These are phyloP conservation scores for Schwanniomyces polymorphus DNA, from an alignment of 805 yeast genomes.

Conservation along the genomic window DNA sequence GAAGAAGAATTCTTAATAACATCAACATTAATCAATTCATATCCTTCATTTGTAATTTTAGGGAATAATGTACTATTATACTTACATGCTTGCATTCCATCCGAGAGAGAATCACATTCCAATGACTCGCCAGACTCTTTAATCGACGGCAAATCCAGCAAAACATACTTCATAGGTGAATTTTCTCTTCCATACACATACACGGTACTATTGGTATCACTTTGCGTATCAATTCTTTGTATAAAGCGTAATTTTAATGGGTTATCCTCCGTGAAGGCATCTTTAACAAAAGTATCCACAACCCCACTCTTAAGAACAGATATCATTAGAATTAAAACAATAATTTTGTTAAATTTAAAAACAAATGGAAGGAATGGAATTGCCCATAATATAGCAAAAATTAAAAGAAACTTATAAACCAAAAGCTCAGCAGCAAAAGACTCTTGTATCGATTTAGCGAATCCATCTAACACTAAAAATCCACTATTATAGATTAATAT, in stretches of 20 bases:
- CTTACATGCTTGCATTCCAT: conserved; percentile 54
- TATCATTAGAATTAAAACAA: conserved; percentile 40
- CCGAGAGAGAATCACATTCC: conserved; percentile 31
- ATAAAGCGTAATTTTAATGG: conserved; percentile 76
- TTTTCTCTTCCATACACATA: conserved; percentile 53
- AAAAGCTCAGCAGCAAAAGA: conserved; percentile 43
- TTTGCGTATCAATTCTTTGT: conserved; percentile 55
- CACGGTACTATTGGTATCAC: conserved; percentile 34
- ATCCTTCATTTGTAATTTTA: conserved; percentile 22
- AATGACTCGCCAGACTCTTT: conserved; percentile 31
- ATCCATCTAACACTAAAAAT: conserved; percentile 58
- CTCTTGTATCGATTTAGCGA: conserved; percentile 73
- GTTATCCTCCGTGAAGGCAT: conserved; percentile 59
- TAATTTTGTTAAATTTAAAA: conserved; percentile 60
- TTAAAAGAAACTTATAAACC: conserved; percentile 26
- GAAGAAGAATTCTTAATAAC: conserved; percentile 49
- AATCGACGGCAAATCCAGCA: conserved; percentile 66
- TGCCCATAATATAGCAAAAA: conserved; percentile 29
- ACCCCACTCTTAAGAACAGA: conserved; percentile 37
- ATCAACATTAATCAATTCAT: conserved; percentile 50
- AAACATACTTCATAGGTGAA: conserved; percentile 40
- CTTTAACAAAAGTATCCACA: conserved; percentile 33
- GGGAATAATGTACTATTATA: conserved; percentile 54
- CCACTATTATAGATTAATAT: conserved; percentile 56
- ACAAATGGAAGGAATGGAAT: conserved; percentile 66